phyloP scores from a whole-genome alignment of 2,329 filamentous ascomycete species.

The Clonostachys sp. region DNA sequence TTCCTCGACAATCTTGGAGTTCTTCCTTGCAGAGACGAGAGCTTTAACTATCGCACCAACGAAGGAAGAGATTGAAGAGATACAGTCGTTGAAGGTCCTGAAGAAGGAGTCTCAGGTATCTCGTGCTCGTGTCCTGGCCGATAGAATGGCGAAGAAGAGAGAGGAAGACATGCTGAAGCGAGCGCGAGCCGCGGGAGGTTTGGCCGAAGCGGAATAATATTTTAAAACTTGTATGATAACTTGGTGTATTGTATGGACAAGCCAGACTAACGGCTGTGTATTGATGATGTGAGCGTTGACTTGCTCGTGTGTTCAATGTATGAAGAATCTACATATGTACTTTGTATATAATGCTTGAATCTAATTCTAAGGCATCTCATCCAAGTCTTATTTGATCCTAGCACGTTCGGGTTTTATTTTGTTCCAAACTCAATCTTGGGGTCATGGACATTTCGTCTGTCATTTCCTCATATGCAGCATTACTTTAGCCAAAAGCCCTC shows the following conservation, averaged over 20 bases:
- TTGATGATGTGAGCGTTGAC: not conserved
- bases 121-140: conserved; percentile 44
- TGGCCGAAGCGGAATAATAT: conserved; percentile 21
- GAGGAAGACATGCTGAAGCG: conserved; percentile 49
- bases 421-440: not conserved
- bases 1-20: conserved; percentile 57
- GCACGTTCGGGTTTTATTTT: no score
- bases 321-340: no score
- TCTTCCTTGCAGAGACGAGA: conserved; percentile 58
- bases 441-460: not conserved
- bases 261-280: not conserved
- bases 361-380: no score
- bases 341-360: no score
- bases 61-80: conserved; percentile 52
- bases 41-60: conserved; percentile 53
- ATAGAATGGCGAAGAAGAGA: conserved; percentile 52
- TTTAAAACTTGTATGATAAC: conserved; percentile 1
- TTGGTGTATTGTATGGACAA: not conserved
- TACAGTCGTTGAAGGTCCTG: conserved; percentile 53
- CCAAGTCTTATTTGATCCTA: no score
- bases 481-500: conserved; percentile 89
- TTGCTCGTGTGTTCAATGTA: no score
- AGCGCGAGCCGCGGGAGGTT: conserved; percentile 30
- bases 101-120: conserved; percentile 47
- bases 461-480: conserved; percentile 8